phyloP scores from a whole-genome alignment of 2,329 filamentous ascomycete genomes.

The Rosellinia necatrix region DNA sequence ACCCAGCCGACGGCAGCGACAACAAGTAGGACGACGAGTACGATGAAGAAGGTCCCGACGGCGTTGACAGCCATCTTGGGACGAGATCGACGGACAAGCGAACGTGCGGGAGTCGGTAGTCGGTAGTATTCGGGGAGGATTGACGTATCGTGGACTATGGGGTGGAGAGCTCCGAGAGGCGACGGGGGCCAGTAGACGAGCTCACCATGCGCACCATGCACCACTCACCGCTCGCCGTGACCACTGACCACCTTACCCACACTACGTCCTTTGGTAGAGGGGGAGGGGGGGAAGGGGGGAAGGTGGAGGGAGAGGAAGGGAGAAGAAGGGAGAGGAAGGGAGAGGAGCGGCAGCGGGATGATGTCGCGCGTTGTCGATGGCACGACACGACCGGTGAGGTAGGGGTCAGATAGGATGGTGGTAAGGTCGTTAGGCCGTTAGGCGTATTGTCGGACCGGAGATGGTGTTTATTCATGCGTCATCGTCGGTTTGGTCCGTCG shows the following conservation, averaged over 20 bases:
- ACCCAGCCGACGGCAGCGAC: constrained; percentile 67
- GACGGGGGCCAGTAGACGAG: too few species aligned
- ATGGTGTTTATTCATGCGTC: constrained; percentile 6
- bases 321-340: background rate
- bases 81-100: constrained; percentile 3
- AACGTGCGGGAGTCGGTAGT: constrained; percentile 1
- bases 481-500: background rate
- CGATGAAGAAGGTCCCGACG: constrained; percentile 72
- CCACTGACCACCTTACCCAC: background rate
- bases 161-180: constrained; percentile 17
- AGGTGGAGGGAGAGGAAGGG: background rate
- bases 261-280: background rate
- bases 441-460: background rate
- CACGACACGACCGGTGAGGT: background rate
- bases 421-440: background rate
- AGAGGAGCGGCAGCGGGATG: background rate
- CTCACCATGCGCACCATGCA: too few species aligned
- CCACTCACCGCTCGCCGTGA: background rate
- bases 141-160: background rate
- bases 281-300: background rate
- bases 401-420: background rate
- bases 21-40: constrained; percentile 67
- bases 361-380: background rate
- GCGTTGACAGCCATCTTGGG: constrained; percentile 53
- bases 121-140: too few species aligned